These are phyloP conservation scores for Vaccinium darrowii DNA, from an alignment of 148 eudicot genomes.

Conservation along the genomic window DNA sequence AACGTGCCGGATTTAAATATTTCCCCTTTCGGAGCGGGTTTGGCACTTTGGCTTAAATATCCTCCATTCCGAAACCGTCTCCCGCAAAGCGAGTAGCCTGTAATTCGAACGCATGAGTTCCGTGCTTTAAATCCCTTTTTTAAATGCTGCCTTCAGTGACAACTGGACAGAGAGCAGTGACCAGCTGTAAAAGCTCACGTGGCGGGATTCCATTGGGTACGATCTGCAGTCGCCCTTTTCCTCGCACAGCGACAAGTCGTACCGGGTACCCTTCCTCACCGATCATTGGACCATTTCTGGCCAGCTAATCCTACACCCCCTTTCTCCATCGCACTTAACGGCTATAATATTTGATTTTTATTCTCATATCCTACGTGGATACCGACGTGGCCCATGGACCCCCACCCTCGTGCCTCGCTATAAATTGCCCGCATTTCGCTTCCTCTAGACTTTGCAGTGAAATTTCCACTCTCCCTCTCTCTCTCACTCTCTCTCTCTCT, in stretches of 20 bases:
- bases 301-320: slow-evolving; percentile 12
- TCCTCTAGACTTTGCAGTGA: background rate
- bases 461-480: background rate
- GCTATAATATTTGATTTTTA: slow-evolving; percentile 17
- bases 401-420: slow-evolving; percentile 15
- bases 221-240: slow-evolving; percentile 7
- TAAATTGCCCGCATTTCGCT: slow-evolving; percentile 12
- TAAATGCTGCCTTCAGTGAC: slow-evolving; percentile 18
- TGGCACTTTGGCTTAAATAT: no score
- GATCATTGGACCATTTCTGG: slow-evolving; percentile 11
- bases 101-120: background rate
- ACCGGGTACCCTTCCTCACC: background rate
- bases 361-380: background rate
- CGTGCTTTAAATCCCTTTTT: background rate
- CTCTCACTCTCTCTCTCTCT: slow-evolving; percentile 13
- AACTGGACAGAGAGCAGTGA: slow-evolving; percentile 2
- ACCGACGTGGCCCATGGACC: slow-evolving; percentile 4
- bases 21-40: no score
- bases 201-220: background rate
- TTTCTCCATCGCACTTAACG: background rate
- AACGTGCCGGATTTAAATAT: no score
- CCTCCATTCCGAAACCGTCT: no score
- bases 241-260: slow-evolving; percentile 16
- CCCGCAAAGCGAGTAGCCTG: background rate
- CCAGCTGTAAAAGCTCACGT: slow-evolving; percentile 16